These are phyloP conservation scores for Aspergillus sp. DNA, from an alignment of 2,329 filamentous ascomycete genomes.

Conservation along the genomic window DNA sequence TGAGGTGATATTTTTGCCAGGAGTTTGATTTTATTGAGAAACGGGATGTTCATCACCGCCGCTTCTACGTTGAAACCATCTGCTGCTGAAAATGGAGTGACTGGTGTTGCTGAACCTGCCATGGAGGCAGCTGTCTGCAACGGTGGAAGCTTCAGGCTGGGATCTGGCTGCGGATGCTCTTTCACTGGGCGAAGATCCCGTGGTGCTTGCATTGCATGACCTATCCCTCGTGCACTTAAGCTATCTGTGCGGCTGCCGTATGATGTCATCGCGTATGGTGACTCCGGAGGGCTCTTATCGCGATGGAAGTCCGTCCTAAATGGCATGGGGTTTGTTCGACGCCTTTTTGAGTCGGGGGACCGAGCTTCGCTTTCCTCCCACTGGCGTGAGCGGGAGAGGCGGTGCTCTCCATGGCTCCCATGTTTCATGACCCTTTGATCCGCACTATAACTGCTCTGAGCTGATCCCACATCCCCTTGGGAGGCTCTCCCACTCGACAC, in stretches of 20 bases:
- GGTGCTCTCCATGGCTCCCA: conserved; percentile 23
- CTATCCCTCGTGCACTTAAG: conserved; percentile 32
- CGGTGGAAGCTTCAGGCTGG: conserved; percentile 54
- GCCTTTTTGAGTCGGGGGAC: conserved; percentile 61
- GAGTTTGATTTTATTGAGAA: conserved; percentile 73
- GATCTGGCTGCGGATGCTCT: conserved; percentile 43
- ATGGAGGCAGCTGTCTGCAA: conserved; percentile 44
- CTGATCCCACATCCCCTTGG: conserved; percentile 24
- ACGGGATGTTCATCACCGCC: conserved; percentile 73
- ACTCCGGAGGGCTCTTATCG: conserved; percentile 34
- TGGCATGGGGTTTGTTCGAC: conserved; percentile 55
- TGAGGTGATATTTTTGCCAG: conserved; percentile 75
- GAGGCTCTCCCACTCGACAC: conserved; percentile 31
- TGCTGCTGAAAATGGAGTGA: conserved; percentile 29
- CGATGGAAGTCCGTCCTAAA: conserved; percentile 41
- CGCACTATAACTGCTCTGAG: conserved; percentile 23
- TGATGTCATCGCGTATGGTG: conserved; percentile 43
- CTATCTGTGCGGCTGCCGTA: conserved; percentile 46
- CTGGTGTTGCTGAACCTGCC: conserved; percentile 20
- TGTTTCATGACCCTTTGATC: conserved; percentile 28
- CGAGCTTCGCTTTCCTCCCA: conserved; percentile 40
- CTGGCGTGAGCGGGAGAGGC: conserved; percentile 24
- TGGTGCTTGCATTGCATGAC: conserved; percentile 58
- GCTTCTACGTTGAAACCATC: conserved; percentile 58
- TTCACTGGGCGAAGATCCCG: conserved; percentile 38